Evolutionary conservation across 106 monocot species (phyloP), one percentile per base, ranked within the genome.

Genomic region (Dendrobium nobile): DNA sequence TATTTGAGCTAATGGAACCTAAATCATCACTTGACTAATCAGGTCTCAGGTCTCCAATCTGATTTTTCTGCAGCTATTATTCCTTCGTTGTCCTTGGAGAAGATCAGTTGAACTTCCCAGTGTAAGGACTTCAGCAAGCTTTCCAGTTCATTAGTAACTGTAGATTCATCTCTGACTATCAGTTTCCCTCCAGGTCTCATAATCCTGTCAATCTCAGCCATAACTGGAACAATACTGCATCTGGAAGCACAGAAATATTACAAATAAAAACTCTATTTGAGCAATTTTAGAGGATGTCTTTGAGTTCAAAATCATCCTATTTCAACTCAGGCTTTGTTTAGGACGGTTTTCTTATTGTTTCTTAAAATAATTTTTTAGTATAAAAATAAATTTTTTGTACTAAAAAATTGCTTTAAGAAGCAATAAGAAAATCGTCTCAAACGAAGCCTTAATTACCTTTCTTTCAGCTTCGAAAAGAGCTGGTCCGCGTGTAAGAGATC

Each of bases 131-230:
- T 96, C 67, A 96, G 75, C 24, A 92, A 20, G 70, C 55, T 87
- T 82, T 92, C 90, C 5, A 96, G 83, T 78, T 94, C 85, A 10
- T 83, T 81, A 27, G 88, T 80, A 40, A 82, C 81, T 20, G 54
- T 78, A 51, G 90, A 75, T 40, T 94, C 92, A 75, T 96, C 96
- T 0, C 93, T 87, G 17, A 96, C 77, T 59, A 96, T 90, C 9
- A 96, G 42, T 79, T 85, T 96, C 9, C 96, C 96, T 0, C 93
- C 92, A 1, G 96, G 96, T 54, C 96, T 94, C 54, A 86, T 65
- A 73, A 96, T 90, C 77, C 96, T 85, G 77, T 96, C 96, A 19
- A 92, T 85, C 88, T 96, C 96, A 43, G 82, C 92, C 28, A 94
- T 67, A 48, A 94, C 85, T 26, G 96, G 84, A 79, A 90, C 75